A percentile compares a stretch with the other conserved stretches of the same genome.
phyloP scores from a whole-genome alignment of 345 rosid species.

The Eucalyptus victrix region DNA sequence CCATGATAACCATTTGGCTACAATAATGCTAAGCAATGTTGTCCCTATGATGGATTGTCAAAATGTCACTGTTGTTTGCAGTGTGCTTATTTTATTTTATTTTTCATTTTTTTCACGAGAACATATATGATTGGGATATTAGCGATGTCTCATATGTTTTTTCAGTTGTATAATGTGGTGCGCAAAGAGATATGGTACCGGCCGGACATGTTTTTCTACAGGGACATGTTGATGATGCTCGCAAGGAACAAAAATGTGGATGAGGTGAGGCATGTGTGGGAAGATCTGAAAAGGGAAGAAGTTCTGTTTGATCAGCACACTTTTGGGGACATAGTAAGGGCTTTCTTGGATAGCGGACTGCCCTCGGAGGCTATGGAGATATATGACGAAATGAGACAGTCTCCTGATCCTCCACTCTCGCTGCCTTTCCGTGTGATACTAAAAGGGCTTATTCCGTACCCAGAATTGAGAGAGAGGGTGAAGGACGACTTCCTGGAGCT shows the following conservation, averaged over 20 bases:
- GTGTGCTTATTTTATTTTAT: background rate
- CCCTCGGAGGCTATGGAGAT: conserved; percentile 69
- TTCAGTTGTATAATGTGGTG: conserved; percentile 68
- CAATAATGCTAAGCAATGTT: background rate
- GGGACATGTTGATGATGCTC: conserved; percentile 95
- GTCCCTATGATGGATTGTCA: background rate
- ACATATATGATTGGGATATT: background rate
- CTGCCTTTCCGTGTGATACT: conserved; percentile 83
- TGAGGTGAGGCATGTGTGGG: conserved; percentile 59
- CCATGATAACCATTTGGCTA: background rate
- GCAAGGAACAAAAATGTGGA: conserved; percentile 71
- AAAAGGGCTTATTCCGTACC: conserved; percentile 80
- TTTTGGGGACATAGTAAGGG: conserved; percentile 76
- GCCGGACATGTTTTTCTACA: conserved; percentile 85
- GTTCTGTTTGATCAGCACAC: conserved; percentile 90
- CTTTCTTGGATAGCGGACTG: conserved; percentile 50
- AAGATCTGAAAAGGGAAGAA: conserved; percentile 64
- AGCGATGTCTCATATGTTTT: background rate
- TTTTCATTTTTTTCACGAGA: background rate
- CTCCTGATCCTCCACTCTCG: conserved; percentile 81
- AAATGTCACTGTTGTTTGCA: background rate
- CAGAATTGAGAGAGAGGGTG: conserved; percentile 69
- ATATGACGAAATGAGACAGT: conserved; percentile 77
- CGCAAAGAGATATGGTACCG: conserved; percentile 89
- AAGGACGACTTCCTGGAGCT: conserved; percentile 88